A percentile compares a stretch with the other conserved stretches of the same genome.
Evolutionary conservation across 768 basidiomycete genomes (phyloP).

Genomic region (Tulasnella sp.): DNA sequence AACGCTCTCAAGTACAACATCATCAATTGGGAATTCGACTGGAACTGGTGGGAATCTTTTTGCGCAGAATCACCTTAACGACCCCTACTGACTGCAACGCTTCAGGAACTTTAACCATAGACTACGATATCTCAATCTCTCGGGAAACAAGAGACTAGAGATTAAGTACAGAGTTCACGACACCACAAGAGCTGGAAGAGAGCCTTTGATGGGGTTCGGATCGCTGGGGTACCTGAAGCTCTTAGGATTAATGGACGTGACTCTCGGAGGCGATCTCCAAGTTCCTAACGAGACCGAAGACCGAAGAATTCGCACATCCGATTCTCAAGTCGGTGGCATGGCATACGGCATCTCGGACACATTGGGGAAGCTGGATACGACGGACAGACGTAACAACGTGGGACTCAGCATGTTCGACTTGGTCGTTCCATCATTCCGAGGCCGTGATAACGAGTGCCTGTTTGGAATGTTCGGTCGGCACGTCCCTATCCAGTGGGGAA

Average conservation of each 20-base stretch:
- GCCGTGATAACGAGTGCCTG: conserved; percentile 70
- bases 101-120: conserved; percentile 93
- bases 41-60: conserved; percentile 80
- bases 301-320: conserved; percentile 85
- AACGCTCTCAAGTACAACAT: conserved; percentile 96
- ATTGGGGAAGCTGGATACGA: conserved; percentile 52
- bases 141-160: conserved; percentile 93
- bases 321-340: conserved; percentile 85
- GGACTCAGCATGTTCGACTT: conserved; percentile 87
- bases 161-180: conserved; percentile 54
- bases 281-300: conserved; percentile 62
- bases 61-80: not conserved
- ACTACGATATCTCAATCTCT: conserved; percentile 90
- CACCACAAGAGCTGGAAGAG: conserved; percentile 27
- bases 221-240: conserved; percentile 79
- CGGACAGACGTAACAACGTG: conserved; percentile 78
- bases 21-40: conserved; percentile 97
- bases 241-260: conserved; percentile 97
- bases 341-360: conserved; percentile 95
- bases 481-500: conserved; percentile 46
- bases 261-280: conserved; percentile 62
- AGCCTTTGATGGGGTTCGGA: conserved; percentile 71
- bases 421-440: conserved; percentile 80
- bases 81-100: not conserved
- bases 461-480: conserved; percentile 95